phyloP scores from a whole-genome alignment of 352 stramenopile species.

The Pythium aristosporum region DNA sequence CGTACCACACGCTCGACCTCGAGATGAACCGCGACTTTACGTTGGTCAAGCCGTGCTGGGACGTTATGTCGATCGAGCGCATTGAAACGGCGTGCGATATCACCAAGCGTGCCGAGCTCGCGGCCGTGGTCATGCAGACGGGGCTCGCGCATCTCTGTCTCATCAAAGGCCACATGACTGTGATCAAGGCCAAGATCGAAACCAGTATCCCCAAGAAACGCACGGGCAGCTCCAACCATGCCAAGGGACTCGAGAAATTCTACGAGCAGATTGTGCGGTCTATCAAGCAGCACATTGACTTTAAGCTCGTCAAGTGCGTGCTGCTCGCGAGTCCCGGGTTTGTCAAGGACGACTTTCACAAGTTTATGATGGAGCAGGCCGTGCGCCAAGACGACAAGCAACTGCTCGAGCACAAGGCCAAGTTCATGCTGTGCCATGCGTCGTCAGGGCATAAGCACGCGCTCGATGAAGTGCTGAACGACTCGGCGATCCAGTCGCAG shows the following conservation, averaged over 20 bases:
- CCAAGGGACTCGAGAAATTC: conserved; percentile 94
- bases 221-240: conserved; percentile 91
- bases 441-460: conserved; percentile 97
- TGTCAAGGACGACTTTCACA: conserved; percentile 98
- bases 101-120: conserved; percentile 93
- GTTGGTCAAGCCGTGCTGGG: conserved; percentile 96
- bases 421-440: conserved; percentile 95
- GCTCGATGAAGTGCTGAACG: conserved; percentile 96
- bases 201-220: conserved; percentile 97
- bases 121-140: conserved; percentile 95
- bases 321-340: conserved; percentile 96
- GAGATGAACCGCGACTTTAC: conserved; percentile 97
- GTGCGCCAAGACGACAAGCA: conserved; percentile 93
- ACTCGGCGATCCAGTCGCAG: conserved; percentile 89
- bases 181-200: conserved; percentile 95
- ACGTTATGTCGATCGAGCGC: conserved; percentile 96
- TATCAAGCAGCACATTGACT: conserved; percentile 96
- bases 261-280: conserved; percentile 96
- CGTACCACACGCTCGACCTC: conserved; percentile 97
- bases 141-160: conserved; percentile 97
- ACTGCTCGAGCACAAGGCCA: conserved; percentile 95
- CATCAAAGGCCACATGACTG: conserved; percentile 96
- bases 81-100: conserved; percentile 96
- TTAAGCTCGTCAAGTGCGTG: conserved; percentile 96
- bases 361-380: conserved; percentile 92